A percentile compares a stretch with the other conserved stretches of the same genome.
Evolutionary conservation across 768 basidiomycete species (phyloP).

Genomic region (Termitomyces titanicus): DNA sequence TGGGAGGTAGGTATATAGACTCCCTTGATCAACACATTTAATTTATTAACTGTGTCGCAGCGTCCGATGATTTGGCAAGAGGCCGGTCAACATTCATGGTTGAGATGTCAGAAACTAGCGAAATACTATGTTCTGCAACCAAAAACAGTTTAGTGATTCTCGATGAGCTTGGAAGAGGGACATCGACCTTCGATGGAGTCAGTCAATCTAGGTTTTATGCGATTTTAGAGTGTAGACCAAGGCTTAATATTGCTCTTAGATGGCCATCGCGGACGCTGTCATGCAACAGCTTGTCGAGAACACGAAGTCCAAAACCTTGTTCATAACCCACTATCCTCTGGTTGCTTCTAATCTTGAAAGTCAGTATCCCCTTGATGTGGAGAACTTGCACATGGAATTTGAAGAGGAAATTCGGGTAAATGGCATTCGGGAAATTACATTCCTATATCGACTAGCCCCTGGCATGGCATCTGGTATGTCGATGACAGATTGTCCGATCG

Average conservation of each 20-base stretch:
- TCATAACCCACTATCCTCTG: slow-evolving; percentile 93
- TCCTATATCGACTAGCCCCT: slow-evolving; percentile 71
- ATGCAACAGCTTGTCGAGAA: slow-evolving; percentile 63
- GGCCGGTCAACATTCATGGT: slow-evolving; percentile 97
- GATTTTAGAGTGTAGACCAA: neutral
- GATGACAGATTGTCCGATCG: neutral
- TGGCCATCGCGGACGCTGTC: slow-evolving; percentile 85
- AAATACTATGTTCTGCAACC: slow-evolving; percentile 79
- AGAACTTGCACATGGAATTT: slow-evolving; percentile 89
- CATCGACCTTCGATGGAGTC: slow-evolving; percentile 88
- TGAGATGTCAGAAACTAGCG: slow-evolving; percentile 90
- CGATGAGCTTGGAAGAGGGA: slow-evolving; percentile 88
- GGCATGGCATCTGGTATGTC: slow-evolving; percentile 61
- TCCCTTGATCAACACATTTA: neutral
- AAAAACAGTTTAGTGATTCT: slow-evolving; percentile 80
- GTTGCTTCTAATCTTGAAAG: slow-evolving; percentile 68
- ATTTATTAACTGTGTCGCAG: slow-evolving; percentile 30
- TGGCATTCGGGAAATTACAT: slow-evolving; percentile 78
- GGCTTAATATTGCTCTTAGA: slow-evolving; percentile 34
- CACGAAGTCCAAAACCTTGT: slow-evolving; percentile 70
- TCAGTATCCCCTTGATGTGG: slow-evolving; percentile 54
- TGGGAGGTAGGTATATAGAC: slow-evolving; percentile 77
- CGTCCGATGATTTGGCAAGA: slow-evolving; percentile 81
- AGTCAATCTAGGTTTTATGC: slow-evolving; percentile 6
- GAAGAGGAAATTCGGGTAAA: slow-evolving; percentile 64